Evolutionary conservation across 2,329 filamentous ascomycete genomes (phyloP).

Genomic region (Fusarium torreyae): DNA sequence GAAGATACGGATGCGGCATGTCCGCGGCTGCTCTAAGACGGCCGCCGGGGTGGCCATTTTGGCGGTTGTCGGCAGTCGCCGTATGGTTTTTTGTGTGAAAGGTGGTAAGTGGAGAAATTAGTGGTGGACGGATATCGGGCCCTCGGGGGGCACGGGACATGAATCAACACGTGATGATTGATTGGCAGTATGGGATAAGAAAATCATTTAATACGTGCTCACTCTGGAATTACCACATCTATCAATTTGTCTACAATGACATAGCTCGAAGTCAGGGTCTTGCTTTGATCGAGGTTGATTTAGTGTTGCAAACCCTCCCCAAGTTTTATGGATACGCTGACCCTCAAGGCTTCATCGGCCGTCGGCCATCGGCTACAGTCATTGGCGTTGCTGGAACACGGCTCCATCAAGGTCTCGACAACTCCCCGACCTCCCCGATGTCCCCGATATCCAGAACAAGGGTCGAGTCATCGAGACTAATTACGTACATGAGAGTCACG

Average conservation of each 20-base stretch:
- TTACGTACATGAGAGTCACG: slow-evolving; percentile 26
- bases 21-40: slow-evolving; percentile 29
- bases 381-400: slow-evolving; percentile 28
- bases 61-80: slow-evolving; percentile 40
- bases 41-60: slow-evolving; percentile 45
- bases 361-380: slow-evolving; percentile 41
- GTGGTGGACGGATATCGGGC: slow-evolving; percentile 32
- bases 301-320: slow-evolving; percentile 23
- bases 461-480: not conserved
- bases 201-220: too few species aligned
- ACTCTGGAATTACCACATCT: not conserved
- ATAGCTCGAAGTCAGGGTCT: slow-evolving; percentile 1
- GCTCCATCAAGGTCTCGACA: slow-evolving; percentile 31
- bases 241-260: not conserved
- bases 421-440: slow-evolving; percentile 45
- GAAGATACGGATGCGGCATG: slow-evolving; percentile 11
- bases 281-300: slow-evolving; percentile 6
- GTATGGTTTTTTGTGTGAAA: slow-evolving; percentile 8
- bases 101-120: slow-evolving; percentile 16
- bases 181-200: too few species aligned
- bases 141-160: slow-evolving; percentile 11
- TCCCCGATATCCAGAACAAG: slow-evolving; percentile 35
- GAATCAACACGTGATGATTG: slow-evolving; percentile 8
- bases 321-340: slow-evolving; percentile 25
- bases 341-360: slow-evolving; percentile 20